phyloP scores from a whole-genome alignment of 2,329 filamentous ascomycete species.

The Colletotrichum tofieldiae region DNA sequence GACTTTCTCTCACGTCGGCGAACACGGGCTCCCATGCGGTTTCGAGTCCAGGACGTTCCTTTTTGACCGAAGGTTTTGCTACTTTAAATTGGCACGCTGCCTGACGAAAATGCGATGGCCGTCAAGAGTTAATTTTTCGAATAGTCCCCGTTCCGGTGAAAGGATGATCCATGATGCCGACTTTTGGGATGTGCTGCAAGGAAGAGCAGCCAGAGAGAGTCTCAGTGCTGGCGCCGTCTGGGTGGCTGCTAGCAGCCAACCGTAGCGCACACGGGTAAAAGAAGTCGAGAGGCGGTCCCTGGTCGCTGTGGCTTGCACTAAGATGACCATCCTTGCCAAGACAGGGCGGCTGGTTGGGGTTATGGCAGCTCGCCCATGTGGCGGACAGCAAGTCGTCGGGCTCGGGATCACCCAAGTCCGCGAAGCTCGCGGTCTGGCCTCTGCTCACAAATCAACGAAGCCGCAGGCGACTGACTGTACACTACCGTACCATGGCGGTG shows the following conservation, averaged over 20 bases:
- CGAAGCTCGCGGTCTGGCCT: slow-evolving; percentile 14
- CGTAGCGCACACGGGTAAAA: slow-evolving; percentile 19
- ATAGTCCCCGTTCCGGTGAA: slow-evolving; percentile 12
- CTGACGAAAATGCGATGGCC: not conserved
- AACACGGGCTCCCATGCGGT: slow-evolving; percentile 17
- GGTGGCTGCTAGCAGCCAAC: slow-evolving; percentile 26
- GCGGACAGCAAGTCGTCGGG: slow-evolving; percentile 26
- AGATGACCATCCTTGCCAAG: slow-evolving; percentile 19
- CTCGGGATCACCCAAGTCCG: slow-evolving; percentile 39
- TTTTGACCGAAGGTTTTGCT: not conserved
- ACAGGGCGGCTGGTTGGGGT: slow-evolving; percentile 4
- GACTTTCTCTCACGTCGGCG: slow-evolving; percentile 10
- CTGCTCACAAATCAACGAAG: slow-evolving; percentile 34
- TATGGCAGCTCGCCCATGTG: slow-evolving; percentile 18
- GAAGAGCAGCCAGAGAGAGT: slow-evolving; percentile 12
- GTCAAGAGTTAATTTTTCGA: not conserved
- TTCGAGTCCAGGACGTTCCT: slow-evolving; percentile 5
- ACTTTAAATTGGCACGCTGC: not conserved
- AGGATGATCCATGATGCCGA: slow-evolving; percentile 34
- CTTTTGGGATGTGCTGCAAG: slow-evolving; percentile 18
- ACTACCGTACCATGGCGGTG: not conserved
- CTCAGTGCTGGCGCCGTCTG: slow-evolving; percentile 22
- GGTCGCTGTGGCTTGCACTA: slow-evolving; percentile 9
- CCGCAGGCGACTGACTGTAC: slow-evolving; percentile 1
- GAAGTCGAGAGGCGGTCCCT: slow-evolving; percentile 25